Evolutionary conservation across 768 basidiomycete species (phyloP).

Genomic region (Lentinula aciculospora): DNA sequence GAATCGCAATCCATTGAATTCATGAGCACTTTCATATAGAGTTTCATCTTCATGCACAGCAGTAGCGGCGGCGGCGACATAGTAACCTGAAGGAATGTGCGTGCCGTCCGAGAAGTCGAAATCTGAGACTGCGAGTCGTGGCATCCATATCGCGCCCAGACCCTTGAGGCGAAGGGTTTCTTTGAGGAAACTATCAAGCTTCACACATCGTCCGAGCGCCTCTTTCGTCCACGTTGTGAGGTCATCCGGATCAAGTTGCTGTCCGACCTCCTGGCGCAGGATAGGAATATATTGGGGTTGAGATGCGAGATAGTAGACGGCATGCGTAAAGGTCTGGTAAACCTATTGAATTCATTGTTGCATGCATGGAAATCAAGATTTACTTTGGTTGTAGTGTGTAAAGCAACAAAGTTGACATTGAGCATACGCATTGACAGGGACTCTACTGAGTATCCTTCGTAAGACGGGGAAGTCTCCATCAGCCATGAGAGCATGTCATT

Average conservation of each 20-base stretch:
- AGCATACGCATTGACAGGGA: slow-evolving; percentile 20
- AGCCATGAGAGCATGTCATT: slow-evolving; percentile 37
- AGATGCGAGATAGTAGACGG: slow-evolving; percentile 28
- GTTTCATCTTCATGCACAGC: slow-evolving; percentile 27
- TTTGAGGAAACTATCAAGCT: slow-evolving; percentile 35
- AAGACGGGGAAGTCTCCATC: slow-evolving; percentile 23
- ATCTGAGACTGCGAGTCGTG: slow-evolving; percentile 22
- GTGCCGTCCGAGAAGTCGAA: slow-evolving; percentile 33
- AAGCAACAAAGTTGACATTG: slow-evolving; percentile 18
- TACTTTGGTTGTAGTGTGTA: slow-evolving; percentile 21
- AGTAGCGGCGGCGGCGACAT: slow-evolving; percentile 16
- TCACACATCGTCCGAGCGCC: slow-evolving; percentile 29
- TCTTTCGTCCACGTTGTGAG: slow-evolving; percentile 29
- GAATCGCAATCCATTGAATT: slow-evolving; percentile 39
- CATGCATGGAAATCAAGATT: too few relatives aligned
- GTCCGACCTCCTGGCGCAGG: slow-evolving; percentile 31
- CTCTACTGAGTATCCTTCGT: slow-evolving; percentile 18
- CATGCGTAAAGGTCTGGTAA: slow-evolving; percentile 25
- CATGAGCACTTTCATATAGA: slow-evolving; percentile 28
- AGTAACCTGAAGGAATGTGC: slow-evolving; percentile 23
- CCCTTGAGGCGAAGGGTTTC: slow-evolving; percentile 30
- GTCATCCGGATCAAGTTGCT: slow-evolving; percentile 22
- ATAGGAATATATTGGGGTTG: slow-evolving; percentile 26
- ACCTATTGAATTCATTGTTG: too few relatives aligned
- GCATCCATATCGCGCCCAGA: slow-evolving; percentile 21